Percentiles rank a stretch among this genome's conserved stretches.
Evolutionary conservation across 1,139 yeast genomes (phyloP).

Genomic region (Williopsis jadinii): DNA sequence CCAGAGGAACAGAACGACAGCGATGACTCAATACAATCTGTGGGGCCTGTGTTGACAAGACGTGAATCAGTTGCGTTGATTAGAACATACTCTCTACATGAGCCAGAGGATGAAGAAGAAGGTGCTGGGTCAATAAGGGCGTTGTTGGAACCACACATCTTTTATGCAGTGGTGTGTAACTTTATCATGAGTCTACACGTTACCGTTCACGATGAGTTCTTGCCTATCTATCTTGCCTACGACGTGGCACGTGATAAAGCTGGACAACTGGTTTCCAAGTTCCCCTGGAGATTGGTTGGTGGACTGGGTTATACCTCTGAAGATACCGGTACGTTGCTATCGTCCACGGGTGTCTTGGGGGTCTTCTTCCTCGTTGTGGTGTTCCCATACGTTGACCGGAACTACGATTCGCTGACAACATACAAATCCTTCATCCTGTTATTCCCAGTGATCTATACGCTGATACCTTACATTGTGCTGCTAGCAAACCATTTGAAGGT

Average conservation of each 20-base stretch:
- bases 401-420: constrained; percentile 39
- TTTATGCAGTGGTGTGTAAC: constrained; percentile 35
- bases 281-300: constrained; percentile 42
- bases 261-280: constrained; percentile 27
- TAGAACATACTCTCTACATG: constrained; percentile 34
- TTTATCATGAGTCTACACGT: constrained; percentile 41
- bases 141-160: constrained; percentile 14
- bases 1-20: not conserved
- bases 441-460: constrained; percentile 41
- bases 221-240: constrained; percentile 53
- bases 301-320: constrained; percentile 42
- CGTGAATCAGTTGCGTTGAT: constrained; percentile 34
- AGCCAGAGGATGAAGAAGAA: constrained; percentile 17
- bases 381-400: constrained; percentile 49
- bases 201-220: constrained; percentile 46
- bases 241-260: constrained; percentile 25
- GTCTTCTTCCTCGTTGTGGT: constrained; percentile 42
- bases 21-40: constrained; percentile 21
- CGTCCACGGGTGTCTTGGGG: constrained; percentile 51
- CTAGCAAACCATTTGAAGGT: constrained; percentile 10
- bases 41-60: constrained; percentile 29
- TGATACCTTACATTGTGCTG: constrained; percentile 46
- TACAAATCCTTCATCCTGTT: constrained; percentile 34
- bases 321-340: constrained; percentile 46
- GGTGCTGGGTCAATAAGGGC: constrained; percentile 16